phyloP scores from a whole-genome alignment of 768 basidiomycete genomes.

The Lactarius tabidus region DNA sequence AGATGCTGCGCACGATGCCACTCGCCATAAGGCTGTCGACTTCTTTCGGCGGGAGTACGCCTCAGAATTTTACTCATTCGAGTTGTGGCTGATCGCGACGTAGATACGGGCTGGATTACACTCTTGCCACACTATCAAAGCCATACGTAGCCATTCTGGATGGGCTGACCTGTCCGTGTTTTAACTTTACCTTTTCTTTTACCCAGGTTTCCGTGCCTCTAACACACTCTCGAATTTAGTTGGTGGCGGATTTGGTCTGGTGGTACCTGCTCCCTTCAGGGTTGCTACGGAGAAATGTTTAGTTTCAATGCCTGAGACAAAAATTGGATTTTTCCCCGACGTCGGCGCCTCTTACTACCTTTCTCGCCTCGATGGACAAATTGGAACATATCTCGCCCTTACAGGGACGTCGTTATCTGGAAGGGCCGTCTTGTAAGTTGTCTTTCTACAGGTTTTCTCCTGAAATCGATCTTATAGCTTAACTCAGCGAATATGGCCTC shows the following conservation, averaged over 20 bases:
- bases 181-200: conserved; percentile 17
- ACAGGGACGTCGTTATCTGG: conserved; percentile 72
- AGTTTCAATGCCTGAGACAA: conserved; percentile 97
- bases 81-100: not conserved
- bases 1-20: conserved; percentile 46
- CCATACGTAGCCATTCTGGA: conserved; percentile 92
- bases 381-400: conserved; percentile 92
- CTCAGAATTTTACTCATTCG: not conserved
- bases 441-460: not conserved
- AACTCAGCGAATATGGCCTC: conserved; percentile 76
- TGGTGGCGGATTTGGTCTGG: conserved; percentile 93
- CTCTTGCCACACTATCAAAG: conserved; percentile 65
- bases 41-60: conserved; percentile 89
- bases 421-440: conserved; percentile 76
- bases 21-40: conserved; percentile 61
- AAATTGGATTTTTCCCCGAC: conserved; percentile 87
- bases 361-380: conserved; percentile 81
- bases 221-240: conserved; percentile 44
- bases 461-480: conserved; percentile 2
- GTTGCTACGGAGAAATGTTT: conserved; percentile 89
- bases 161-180: conserved; percentile 79
- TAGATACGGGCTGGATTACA: conserved; percentile 79
- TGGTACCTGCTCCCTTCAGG: conserved; percentile 79
- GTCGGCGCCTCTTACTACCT: conserved; percentile 91
- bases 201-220: not conserved